Evolutionary conservation across 2,329 filamentous ascomycete species (phyloP).

Genomic region (Fusarium pseudonygamai): DNA sequence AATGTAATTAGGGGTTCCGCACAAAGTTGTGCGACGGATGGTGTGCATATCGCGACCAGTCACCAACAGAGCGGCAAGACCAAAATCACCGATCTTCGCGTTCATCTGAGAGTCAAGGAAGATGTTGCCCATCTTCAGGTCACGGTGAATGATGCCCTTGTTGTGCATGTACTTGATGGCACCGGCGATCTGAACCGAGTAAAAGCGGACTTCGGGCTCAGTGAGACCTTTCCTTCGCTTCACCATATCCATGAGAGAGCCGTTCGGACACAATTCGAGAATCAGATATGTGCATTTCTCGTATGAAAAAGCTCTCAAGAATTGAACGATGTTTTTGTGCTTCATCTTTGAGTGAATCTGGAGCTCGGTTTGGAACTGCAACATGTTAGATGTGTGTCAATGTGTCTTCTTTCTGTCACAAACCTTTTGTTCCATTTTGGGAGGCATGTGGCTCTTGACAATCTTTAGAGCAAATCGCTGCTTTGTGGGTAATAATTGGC

Average conservation of each 20-base stretch:
- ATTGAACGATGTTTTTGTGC: constrained; percentile 95
- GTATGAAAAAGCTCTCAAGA: constrained; percentile 92
- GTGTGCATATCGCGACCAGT: constrained; percentile 90
- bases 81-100: constrained; percentile 97
- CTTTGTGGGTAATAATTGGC: constrained; percentile 71
- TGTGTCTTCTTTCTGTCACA: constrained; percentile 8
- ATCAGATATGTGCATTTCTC: constrained; percentile 91
- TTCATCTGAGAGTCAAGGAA: constrained; percentile 97
- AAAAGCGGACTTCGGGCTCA: constrained; percentile 92
- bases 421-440: constrained; percentile 87
- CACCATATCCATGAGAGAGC: constrained; percentile 97
- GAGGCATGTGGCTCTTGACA: constrained; percentile 82
- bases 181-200: constrained; percentile 93
- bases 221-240: constrained; percentile 90
- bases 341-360: constrained; percentile 99
- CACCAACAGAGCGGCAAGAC: constrained; percentile 88
- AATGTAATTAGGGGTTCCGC: constrained; percentile 98
- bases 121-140: constrained; percentile 98
- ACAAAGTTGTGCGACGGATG: constrained; percentile 88
- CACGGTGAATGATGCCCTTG: constrained; percentile 94
- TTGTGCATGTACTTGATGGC: constrained; percentile 98
- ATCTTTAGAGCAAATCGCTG: constrained; percentile 82
- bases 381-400: constrained; percentile 24
- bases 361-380: constrained; percentile 79
- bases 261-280: constrained; percentile 92